Evolutionary conservation across 441 rosid species (phyloP).

Genomic region (Isatis lusitanica): DNA sequence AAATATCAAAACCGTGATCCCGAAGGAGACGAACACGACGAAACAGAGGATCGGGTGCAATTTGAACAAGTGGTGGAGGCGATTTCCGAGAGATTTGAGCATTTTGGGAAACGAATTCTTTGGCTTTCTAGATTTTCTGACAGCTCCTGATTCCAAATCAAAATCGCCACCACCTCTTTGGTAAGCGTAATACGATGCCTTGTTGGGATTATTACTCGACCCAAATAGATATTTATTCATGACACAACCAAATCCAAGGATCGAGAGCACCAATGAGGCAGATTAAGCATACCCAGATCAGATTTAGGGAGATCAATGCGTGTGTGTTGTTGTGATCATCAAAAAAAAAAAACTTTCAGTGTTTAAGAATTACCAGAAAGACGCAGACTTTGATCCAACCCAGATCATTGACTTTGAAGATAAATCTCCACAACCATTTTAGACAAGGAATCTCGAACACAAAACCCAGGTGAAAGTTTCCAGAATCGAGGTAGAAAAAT

Average conservation of each 20-base stretch:
- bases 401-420: constrained; percentile 10
- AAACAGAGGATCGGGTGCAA: constrained; percentile 59
- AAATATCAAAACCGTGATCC: constrained; percentile 56
- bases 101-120: constrained; percentile 54
- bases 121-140: constrained; percentile 58
- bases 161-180: constrained; percentile 55
- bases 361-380: not conserved
- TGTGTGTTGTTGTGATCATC: constrained; percentile 18
- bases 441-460: not conserved
- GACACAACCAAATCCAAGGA: constrained; percentile 42
- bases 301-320: constrained; percentile 13
- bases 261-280: constrained; percentile 26
- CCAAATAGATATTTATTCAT: constrained; percentile 63
- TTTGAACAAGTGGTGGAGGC: constrained; percentile 58
- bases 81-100: constrained; percentile 57
- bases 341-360: not conserved
- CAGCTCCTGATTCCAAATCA: constrained; percentile 75
- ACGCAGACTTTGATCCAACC: constrained; percentile 13
- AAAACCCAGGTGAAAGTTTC: constrained; percentile 13
- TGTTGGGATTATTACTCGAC: constrained; percentile 54
- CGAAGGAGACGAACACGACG: constrained; percentile 57
- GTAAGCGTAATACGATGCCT: constrained; percentile 70
- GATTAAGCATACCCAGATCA: constrained; percentile 49
- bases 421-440: not conserved
- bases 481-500: not conserved